Evolutionary conservation across 139 green algal genomes (phyloP).

Genomic region (Nannochloris sp.): DNA sequence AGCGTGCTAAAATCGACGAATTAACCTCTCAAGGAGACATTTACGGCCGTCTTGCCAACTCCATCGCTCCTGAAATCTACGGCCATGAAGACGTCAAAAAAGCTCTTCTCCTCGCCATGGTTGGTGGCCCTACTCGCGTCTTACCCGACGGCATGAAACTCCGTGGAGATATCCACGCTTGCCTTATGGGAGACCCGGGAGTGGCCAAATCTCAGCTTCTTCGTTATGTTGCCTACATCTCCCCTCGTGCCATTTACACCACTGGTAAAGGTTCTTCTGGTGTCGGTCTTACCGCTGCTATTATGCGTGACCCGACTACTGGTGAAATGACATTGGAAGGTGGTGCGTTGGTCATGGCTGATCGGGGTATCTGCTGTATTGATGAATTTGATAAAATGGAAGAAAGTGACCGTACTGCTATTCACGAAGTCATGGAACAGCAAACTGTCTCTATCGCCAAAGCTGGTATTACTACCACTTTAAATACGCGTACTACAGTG

Average conservation of each 20-base stretch:
- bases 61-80: conserved; percentile 89
- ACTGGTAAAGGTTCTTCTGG: conserved; percentile 90
- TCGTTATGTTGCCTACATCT: conserved; percentile 73
- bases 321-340: conserved; percentile 95
- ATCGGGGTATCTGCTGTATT: conserved; percentile 97
- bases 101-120: conserved; percentile 92
- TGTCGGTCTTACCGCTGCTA: conserved; percentile 91
- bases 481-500: conserved; percentile 96
- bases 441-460: conserved; percentile 99
- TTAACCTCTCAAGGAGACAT: conserved; percentile 53
- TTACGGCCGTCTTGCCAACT: conserved; percentile 69
- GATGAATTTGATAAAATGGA: conserved; percentile 99
- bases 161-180: conserved; percentile 93
- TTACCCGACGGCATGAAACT: conserved; percentile 94
- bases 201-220: conserved; percentile 97
- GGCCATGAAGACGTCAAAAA: conserved; percentile 94
- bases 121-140: conserved; percentile 70
- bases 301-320: conserved; percentile 83
- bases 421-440: conserved; percentile 98
- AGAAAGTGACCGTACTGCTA: conserved; percentile 93
- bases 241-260: conserved; percentile 92
- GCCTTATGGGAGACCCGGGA: conserved; percentile 98
- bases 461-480: conserved; percentile 96
- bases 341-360: conserved; percentile 93
- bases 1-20: conserved; percentile 40